phyloP scores from a whole-genome alignment of 75 land plant species.

The Pinus albicaulis region DNA sequence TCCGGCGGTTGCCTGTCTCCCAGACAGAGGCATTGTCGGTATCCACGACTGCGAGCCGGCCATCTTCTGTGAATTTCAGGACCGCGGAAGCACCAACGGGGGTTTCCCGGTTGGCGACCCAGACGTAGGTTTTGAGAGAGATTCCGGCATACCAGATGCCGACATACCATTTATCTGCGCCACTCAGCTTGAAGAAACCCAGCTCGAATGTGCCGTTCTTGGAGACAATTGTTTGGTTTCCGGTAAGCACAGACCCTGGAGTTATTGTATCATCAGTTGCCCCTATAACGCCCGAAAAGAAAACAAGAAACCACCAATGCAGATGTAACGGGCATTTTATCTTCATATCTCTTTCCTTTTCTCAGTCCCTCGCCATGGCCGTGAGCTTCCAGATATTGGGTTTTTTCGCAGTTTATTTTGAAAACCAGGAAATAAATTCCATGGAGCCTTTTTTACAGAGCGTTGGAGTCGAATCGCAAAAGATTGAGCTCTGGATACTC shows the following conservation, averaged over 20 bases:
- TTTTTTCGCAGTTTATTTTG: no score
- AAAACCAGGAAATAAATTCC: no score
- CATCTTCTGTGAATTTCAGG: constrained; percentile 19
- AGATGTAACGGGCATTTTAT: no score
- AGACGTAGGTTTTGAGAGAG: constrained; percentile 5
- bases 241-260: neutral
- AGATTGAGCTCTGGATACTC: no score
- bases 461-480: no score
- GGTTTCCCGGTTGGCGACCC: constrained; percentile 37
- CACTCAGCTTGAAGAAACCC: constrained; percentile 23
- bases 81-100: constrained; percentile 13
- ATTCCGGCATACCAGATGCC: constrained; percentile 28
- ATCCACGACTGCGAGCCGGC: constrained; percentile 8
- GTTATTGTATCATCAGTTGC: no score
- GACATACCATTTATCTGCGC: constrained; percentile 13
- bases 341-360: no score
- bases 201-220: constrained; percentile 22
- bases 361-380: no score
- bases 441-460: no score
- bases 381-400: no score
- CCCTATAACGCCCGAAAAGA: no score
- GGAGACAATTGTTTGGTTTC: constrained; percentile 22
- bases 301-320: no score
- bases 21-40: neutral
- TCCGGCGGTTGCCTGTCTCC: neutral